These are phyloP conservation scores for Mucor indicus DNA, from an alignment of 371 early-diverging fungal species.

Conservation along the genomic window DNA sequence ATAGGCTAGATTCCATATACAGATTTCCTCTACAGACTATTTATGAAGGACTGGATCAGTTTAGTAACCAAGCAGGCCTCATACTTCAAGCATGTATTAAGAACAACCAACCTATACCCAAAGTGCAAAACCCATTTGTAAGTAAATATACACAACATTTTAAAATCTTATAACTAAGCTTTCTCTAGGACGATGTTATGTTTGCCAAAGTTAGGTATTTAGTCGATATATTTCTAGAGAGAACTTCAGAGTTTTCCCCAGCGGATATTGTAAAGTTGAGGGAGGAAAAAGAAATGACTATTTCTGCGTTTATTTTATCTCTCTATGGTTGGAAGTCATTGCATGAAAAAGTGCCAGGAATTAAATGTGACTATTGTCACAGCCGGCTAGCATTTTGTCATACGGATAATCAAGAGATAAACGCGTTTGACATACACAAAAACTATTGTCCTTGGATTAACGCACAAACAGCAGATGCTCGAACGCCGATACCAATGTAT, in stretches of 20 bases:
- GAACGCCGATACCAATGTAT: background rate
- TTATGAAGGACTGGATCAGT: slow-evolving; percentile 2
- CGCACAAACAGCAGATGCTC: background rate
- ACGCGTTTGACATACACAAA: slow-evolving; percentile 2
- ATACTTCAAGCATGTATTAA: background rate
- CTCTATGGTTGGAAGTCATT: slow-evolving; percentile 17
- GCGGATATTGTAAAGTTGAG: background rate
- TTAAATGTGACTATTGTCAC: slow-evolving; percentile 13
- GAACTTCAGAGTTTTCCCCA: background rate
- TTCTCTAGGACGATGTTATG: slow-evolving; percentile 1
- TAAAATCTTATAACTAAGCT: background rate
- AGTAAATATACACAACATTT: background rate
- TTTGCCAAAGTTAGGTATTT: slow-evolving; percentile 2
- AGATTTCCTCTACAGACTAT: background rate
- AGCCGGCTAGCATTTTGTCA: slow-evolving; percentile 1
- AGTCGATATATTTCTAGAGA: background rate
- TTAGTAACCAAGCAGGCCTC: background rate
- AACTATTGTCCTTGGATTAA: slow-evolving; percentile 17
- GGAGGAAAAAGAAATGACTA: background rate
- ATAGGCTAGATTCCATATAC: too few species aligned
- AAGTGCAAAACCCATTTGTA: slow-evolving; percentile 3
- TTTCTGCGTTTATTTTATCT: slow-evolving; percentile 11
- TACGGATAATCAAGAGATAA: background rate
- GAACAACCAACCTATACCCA: background rate
- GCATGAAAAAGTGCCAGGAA: background rate